Base-by-base conservation (phyloP, 495 filamentous ascomycete species). In the Aspergillus ellipticus region DNA sequence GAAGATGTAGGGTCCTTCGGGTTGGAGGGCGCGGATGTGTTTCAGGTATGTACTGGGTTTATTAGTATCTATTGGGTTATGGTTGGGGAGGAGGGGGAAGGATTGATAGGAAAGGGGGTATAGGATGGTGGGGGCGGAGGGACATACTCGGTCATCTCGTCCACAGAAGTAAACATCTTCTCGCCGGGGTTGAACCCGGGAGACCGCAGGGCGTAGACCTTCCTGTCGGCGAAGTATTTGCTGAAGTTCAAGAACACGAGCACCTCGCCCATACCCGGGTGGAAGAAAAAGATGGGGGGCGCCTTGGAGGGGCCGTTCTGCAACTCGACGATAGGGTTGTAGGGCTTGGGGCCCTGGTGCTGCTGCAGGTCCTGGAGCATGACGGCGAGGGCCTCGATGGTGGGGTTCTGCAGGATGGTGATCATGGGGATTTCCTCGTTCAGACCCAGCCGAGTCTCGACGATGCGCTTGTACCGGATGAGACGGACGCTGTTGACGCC, bases 181-280 rank as follows among this genome's bases (percentile, higher is more conserved):
- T 79, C 65, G 42, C 69, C 64, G 6, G 52, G 35, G 33, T 80
- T 61, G 62, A 82, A 81, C 11, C 82, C 82, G 1, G 72, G 68
- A 0, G 81, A 75, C 2, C 81, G 75, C 13, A 85, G 53, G 2
- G 78, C 82, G 57, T 80, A 77, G 29, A 83, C 64, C 1, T 78
- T 76, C 0, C 82, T 78, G 50, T 80, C 74, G 11, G 55, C 53
- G 39, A 81, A 52, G 45, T 75, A 66, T 6, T 77, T 62, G 16
- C 72, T 70, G 1, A 85, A 61, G 20, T 64, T 60, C 20, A 84
- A 64, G 65, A 84, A 85, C 39, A 83, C 73, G 3, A 85, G 68
- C 0, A 83, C 66, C 52, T 83, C 82, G 15, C 79, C 81, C 3
- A 79, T 68, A 6, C 81, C 81, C 0, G 82, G 80, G 53, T 85